Evolutionary conservation across 2,329 filamentous ascomycete genomes (phyloP).

Genomic region (Mycogone perniciosa): DNA sequence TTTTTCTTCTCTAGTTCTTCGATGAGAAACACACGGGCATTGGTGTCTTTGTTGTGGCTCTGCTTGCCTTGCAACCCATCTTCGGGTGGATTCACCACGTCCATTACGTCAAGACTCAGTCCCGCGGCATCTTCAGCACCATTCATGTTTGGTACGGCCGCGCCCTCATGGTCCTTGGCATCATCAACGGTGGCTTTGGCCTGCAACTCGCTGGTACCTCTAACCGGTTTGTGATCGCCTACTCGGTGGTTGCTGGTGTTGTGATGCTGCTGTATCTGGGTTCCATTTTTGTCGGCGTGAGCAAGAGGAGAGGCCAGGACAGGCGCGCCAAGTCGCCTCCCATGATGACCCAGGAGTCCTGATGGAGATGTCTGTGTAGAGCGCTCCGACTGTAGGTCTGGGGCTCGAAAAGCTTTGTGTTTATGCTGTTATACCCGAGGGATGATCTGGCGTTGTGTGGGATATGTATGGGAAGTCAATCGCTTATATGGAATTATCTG

Average conservation of each 20-base stretch:
- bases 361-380: neutral
- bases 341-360: neutral
- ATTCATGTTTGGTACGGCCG: constrained; percentile 59
- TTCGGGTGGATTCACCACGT: constrained; percentile 53
- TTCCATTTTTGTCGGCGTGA: constrained; percentile 16
- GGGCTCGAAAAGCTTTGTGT: too few species aligned
- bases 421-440: too few species aligned
- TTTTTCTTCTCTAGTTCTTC: constrained; percentile 40
- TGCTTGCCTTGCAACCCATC: constrained; percentile 52
- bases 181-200: constrained; percentile 59
- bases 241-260: constrained; percentile 48
- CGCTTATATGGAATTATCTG: too few species aligned
- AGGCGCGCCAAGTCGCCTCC: constrained; percentile 1
- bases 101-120: constrained; percentile 41
- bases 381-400: neutral
- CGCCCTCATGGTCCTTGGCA: constrained; percentile 48
- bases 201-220: constrained; percentile 41
- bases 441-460: too few species aligned
- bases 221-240: constrained; percentile 42
- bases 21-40: constrained; percentile 47
- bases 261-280: constrained; percentile 40
- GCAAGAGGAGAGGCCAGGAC: constrained; percentile 7
- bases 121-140: constrained; percentile 47
- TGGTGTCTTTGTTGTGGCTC: constrained; percentile 47
- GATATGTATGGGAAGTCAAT: too few species aligned